Conservation (phyloP, 306 rosid species). For the Boehmeria nivea region DNA sequence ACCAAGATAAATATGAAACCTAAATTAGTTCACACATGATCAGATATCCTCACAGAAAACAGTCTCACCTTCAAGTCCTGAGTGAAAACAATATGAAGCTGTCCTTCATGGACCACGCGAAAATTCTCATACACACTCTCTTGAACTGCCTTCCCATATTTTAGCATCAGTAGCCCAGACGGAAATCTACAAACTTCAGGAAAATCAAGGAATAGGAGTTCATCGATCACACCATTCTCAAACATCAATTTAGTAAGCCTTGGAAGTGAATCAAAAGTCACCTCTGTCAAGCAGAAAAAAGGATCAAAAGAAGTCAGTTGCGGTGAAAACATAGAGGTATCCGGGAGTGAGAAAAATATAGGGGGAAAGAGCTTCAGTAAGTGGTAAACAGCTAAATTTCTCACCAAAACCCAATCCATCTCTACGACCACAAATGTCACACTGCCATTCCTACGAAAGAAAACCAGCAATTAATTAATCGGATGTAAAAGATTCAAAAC, state of each 20-base stretch:
- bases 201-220: conserved; percentile 30
- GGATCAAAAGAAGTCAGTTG: background rate
- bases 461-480: background rate
- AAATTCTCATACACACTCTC: conserved; percentile 38
- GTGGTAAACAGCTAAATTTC: background rate
- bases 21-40: conserved; percentile 3
- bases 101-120: conserved; percentile 37
- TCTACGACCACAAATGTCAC: conserved; percentile 30
- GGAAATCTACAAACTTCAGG: conserved; percentile 29
- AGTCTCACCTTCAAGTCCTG: conserved; percentile 34
- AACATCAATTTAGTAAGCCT: conserved; percentile 33
- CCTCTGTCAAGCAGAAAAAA: conserved; percentile 30
- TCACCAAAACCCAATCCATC: conserved; percentile 37
- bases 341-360: background rate
- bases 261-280: conserved; percentile 35
- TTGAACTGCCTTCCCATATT: conserved; percentile 39
- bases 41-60: no score
- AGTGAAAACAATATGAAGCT: conserved; percentile 30
- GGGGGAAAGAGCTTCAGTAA: background rate
- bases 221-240: conserved; percentile 36
- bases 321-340: background rate
- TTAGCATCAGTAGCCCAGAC: conserved; percentile 38
- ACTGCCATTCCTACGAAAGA: conserved; percentile 34
- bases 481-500: background rate
- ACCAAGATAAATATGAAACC: conserved; percentile 2